Conservation (phyloP, 306 rosid species). For the Corylus avellana region DNA sequence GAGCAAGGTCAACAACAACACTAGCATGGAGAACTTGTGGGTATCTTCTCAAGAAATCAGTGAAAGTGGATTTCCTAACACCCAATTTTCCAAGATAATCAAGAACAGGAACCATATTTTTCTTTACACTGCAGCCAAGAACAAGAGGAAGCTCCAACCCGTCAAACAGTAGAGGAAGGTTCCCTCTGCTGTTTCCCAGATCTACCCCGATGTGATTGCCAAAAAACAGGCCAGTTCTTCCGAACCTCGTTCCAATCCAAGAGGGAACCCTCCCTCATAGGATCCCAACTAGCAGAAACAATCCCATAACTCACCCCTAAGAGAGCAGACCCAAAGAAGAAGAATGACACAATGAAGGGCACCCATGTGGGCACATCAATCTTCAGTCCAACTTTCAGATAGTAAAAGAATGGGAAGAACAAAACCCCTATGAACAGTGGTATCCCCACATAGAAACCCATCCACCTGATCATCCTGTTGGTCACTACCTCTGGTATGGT, state of each 20-base stretch:
- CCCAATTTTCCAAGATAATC: slow-evolving; percentile 96
- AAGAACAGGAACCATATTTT: slow-evolving; percentile 97
- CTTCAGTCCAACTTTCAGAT: slow-evolving; percentile 74
- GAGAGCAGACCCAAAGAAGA: slow-evolving; percentile 89
- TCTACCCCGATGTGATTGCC: slow-evolving; percentile 55
- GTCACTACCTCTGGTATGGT: slow-evolving; percentile 76
- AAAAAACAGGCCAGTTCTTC: slow-evolving; percentile 77
- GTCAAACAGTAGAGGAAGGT: no score
- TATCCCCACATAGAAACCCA: slow-evolving; percentile 75
- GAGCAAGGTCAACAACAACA: slow-evolving; percentile 91
- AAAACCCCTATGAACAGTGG: slow-evolving; percentile 69
- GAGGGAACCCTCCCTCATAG: slow-evolving; percentile 64
- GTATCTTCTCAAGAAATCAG: slow-evolving; percentile 78
- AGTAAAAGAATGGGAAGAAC: slow-evolving; percentile 86
- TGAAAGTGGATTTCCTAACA: slow-evolving; percentile 78
- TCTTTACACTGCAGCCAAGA: slow-evolving; percentile 97
- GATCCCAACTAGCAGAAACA: slow-evolving; percentile 94
- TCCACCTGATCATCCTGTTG: slow-evolving; percentile 79
- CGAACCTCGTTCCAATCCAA: slow-evolving; percentile 73
- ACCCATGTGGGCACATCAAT: slow-evolving; percentile 92
- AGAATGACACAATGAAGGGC: slow-evolving; percentile 82
- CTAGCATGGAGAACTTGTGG: slow-evolving; percentile 98
- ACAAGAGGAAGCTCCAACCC: slow-evolving; percentile 54
- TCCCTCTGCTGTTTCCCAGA: slow-evolving; percentile 41
- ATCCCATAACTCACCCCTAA: slow-evolving; percentile 93